Conservation (phyloP, 2,329 filamentous ascomycete genomes). For the Akanthomyces uredinophilus region DNA sequence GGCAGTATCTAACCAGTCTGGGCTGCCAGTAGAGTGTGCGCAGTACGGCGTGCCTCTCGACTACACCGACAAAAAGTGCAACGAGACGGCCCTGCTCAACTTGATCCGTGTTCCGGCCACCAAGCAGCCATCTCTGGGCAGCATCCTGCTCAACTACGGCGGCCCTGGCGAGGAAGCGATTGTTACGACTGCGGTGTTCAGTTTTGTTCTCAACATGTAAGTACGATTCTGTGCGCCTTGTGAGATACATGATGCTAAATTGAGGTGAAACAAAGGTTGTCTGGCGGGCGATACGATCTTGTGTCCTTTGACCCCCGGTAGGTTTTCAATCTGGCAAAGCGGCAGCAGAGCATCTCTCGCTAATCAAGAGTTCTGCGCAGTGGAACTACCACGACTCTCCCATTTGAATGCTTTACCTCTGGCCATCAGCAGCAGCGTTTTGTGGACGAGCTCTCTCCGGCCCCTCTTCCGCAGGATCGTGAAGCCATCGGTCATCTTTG, state of each 20-base stretch:
- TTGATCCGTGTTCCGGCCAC: constrained; percentile 14
- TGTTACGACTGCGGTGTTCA: neutral
- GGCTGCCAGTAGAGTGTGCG: constrained; percentile 16
- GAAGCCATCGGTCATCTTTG: constrained; percentile 17
- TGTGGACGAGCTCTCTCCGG: neutral
- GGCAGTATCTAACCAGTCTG: neutral
- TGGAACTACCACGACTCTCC: constrained; percentile 21
- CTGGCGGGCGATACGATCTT: constrained; percentile 24
- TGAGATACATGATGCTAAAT: neutral
- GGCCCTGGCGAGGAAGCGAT: constrained; percentile 19
- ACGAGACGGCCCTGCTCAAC: constrained; percentile 13
- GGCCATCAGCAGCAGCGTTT: neutral
- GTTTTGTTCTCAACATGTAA: neutral
- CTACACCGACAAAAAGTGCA: constrained; percentile 14
- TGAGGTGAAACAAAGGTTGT: constrained; percentile 18
- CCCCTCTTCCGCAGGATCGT: constrained; percentile 15
- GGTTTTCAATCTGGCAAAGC: neutral
- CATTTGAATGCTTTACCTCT: constrained; percentile 19
- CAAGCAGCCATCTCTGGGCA: constrained; percentile 22
- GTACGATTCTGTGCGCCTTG: accelerated
- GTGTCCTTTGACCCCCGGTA: constrained; percentile 26
- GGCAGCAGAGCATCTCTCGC: neutral
- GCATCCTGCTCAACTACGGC: constrained; percentile 28
- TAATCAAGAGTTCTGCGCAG: neutral
- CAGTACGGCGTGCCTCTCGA: constrained; percentile 18